phyloP scores from a whole-genome alignment of 768 basidiomycete genomes.

The Leucogyrophana mollusca region DNA sequence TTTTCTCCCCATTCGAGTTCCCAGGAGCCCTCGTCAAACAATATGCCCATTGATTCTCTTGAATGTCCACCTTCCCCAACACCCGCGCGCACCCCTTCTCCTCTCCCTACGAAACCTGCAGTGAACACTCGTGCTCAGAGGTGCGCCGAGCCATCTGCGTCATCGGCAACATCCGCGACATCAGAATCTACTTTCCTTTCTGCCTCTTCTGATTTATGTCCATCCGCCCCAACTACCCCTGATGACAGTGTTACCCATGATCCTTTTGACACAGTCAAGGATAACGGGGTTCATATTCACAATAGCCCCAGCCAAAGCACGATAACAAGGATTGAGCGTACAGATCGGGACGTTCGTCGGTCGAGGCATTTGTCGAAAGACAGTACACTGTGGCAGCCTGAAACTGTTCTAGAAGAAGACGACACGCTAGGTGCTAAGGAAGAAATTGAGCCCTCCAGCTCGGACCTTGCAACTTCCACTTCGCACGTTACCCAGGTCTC shows the following conservation, averaged over 20 bases:
- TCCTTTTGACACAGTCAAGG: slow-evolving; percentile 36
- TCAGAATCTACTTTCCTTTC: slow-evolving; percentile 52
- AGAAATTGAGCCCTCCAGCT: slow-evolving; percentile 14
- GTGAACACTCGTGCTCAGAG: slow-evolving; percentile 8
- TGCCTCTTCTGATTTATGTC: slow-evolving; percentile 47
- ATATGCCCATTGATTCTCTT: slow-evolving; percentile 14
- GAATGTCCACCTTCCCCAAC: slow-evolving; percentile 29
- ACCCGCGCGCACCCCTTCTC: slow-evolving; percentile 28
- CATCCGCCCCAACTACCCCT: slow-evolving; percentile 58
- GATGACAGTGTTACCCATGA: slow-evolving; percentile 42
- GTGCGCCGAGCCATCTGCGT: slow-evolving; percentile 34
- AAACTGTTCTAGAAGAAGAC: slow-evolving; percentile 55
- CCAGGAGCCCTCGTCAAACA: slow-evolving; percentile 1
- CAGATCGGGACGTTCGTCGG: slow-evolving; percentile 3
- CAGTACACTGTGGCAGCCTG: slow-evolving; percentile 39
- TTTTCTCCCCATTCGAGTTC: slow-evolving; percentile 46
- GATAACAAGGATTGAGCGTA: slow-evolving; percentile 43
- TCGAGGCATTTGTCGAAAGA: slow-evolving; percentile 30
- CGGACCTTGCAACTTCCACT: slow-evolving; percentile 27
- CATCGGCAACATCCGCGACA: slow-evolving; percentile 43
- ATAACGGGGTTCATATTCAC: slow-evolving; percentile 35
- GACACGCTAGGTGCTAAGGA: slow-evolving; percentile 15
- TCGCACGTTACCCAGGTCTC: slow-evolving; percentile 10
- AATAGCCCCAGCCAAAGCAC: slow-evolving; percentile 59
- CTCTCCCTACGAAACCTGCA: slow-evolving; percentile 21